Base-by-base conservation (phyloP, 257 asterid genomes). In the Nicotiana paniculata region DNA sequence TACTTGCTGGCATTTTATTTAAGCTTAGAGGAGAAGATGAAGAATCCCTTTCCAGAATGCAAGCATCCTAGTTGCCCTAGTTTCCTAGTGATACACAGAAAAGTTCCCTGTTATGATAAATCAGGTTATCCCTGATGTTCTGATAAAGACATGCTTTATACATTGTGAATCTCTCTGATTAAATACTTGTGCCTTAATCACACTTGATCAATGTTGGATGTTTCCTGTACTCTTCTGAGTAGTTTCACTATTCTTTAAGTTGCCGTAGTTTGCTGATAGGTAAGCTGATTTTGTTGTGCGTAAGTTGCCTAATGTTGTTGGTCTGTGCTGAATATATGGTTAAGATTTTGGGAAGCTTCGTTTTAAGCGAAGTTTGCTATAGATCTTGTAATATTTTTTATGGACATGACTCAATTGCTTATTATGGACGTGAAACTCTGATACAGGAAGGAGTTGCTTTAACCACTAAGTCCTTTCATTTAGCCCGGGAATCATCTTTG, bases 371-470 rank as follows among this genome's bases (percentile, higher is more conserved):
- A 51, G 28, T 48, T 4, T 15, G 30, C 55, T 10, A 48, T 51
- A 33, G 61, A 12, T 46, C 79, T 48, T 51, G 15, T 30, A 12
- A 28, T 75, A 7, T 24, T 35, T 33, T 66, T 62, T 78, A 62
- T 69, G 43, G 63, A 58, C 69, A 58, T 81, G 81, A 63, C 77
- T 37, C 78, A 80, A 62, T 78, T 61, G 65, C 80, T 74, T 79
- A 65, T 79, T 79, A 59, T 72, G 43, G 67, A 80, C 72, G 18
- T 62, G 77, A 81, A 48, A 85, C 86, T 84, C 87, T 81, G 76
- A 51, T 83, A 78, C 97, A 96, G 98, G 97, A 94, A 81, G 96
- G 96, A 21, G 82, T 92, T 81, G 54, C 81, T 21, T 69, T 81
- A 85, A 92, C 98, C 55, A 90, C 87, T 77, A 90, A 90, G 65